Evolutionary conservation across 768 basidiomycete species (phyloP).

Genomic region (Auriscalpium vulgare): DNA sequence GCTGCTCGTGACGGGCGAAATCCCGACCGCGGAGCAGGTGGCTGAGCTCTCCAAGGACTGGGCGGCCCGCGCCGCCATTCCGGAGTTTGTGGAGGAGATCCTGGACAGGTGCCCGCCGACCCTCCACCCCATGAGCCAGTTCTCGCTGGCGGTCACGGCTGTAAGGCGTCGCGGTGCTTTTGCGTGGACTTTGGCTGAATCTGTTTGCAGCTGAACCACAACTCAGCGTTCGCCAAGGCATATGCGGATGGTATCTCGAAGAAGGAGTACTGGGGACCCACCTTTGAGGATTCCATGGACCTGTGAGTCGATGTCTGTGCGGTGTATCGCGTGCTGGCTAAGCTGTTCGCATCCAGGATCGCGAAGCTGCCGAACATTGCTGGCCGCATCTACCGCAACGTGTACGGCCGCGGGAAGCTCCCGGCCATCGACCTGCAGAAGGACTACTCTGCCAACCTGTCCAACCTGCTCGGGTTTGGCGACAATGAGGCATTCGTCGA

Average conservation of each 20-base stretch:
- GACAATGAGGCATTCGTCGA: slow-evolving; percentile 86
- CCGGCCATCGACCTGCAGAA: slow-evolving; percentile 76
- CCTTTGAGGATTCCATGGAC: slow-evolving; percentile 87
- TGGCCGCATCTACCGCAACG: slow-evolving; percentile 83
- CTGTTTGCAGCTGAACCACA: slow-evolving; percentile 67
- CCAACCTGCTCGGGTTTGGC: slow-evolving; percentile 86
- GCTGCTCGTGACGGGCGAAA: slow-evolving; percentile 90
- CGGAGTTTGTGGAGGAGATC: slow-evolving; percentile 93
- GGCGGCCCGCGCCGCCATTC: slow-evolving; percentile 87
- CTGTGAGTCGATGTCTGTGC: slow-evolving; percentile 37
- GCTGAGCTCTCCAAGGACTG: slow-evolving; percentile 82
- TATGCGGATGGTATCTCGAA: slow-evolving; percentile 90
- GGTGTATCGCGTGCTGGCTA: background rate
- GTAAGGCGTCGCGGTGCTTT: slow-evolving; percentile 30
- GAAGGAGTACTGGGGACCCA: slow-evolving; percentile 95
- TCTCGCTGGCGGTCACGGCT: slow-evolving; percentile 92
- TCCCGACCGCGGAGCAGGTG: slow-evolving; percentile 89
- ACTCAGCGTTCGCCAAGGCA: slow-evolving; percentile 93
- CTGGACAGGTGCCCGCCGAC: slow-evolving; percentile 90
- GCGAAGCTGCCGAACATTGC: slow-evolving; percentile 97
- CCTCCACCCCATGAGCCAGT: slow-evolving; percentile 98
- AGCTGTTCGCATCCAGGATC: slow-evolving; percentile 43
- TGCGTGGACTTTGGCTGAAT: background rate
- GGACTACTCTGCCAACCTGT: slow-evolving; percentile 86
- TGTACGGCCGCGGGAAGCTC: slow-evolving; percentile 83